phyloP scores from a whole-genome alignment of 2,329 filamentous ascomycete species.

The Colletotrichum magnum region DNA sequence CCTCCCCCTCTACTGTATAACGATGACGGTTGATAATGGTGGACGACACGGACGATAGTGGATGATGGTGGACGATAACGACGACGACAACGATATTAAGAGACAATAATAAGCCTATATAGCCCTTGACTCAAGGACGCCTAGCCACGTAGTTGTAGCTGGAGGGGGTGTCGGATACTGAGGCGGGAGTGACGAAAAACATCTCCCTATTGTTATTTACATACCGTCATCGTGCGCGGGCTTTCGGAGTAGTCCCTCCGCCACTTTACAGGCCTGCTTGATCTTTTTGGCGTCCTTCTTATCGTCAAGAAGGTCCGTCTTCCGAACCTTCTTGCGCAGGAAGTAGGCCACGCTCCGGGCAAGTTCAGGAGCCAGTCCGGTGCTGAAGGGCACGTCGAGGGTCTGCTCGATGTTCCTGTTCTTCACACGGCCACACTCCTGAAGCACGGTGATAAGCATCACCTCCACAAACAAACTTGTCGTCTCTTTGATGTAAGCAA shows the following conservation, averaged over 20 bases:
- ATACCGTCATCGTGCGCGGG: slow-evolving; percentile 18
- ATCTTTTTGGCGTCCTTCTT: slow-evolving; percentile 64
- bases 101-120: too few species aligned
- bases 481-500: slow-evolving; percentile 82
- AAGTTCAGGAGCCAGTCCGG: slow-evolving; percentile 69
- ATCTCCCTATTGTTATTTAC: neutral
- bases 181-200: too few species aligned
- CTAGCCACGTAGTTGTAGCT: too few species aligned
- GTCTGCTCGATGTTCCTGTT: slow-evolving; percentile 49
- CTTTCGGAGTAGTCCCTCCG: slow-evolving; percentile 53
- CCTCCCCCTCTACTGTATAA: too few species aligned
- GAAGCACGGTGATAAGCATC: slow-evolving; percentile 81
- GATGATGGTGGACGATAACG: too few species aligned
- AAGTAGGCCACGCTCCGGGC: slow-evolving; percentile 85
- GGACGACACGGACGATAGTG: too few species aligned
- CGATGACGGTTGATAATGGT: too few species aligned
- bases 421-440: slow-evolving; percentile 65
- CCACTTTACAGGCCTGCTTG: slow-evolving; percentile 61
- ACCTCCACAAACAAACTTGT: slow-evolving; percentile 85
- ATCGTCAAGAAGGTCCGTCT: slow-evolving; percentile 68
- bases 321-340: slow-evolving; percentile 79
- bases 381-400: slow-evolving; percentile 28
- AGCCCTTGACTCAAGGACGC: too few species aligned
- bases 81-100: too few species aligned
- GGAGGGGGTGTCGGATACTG: too few species aligned